Base-by-base conservation (phyloP, 306 rosid genomes). In the Ceratonia siliqua region DNA sequence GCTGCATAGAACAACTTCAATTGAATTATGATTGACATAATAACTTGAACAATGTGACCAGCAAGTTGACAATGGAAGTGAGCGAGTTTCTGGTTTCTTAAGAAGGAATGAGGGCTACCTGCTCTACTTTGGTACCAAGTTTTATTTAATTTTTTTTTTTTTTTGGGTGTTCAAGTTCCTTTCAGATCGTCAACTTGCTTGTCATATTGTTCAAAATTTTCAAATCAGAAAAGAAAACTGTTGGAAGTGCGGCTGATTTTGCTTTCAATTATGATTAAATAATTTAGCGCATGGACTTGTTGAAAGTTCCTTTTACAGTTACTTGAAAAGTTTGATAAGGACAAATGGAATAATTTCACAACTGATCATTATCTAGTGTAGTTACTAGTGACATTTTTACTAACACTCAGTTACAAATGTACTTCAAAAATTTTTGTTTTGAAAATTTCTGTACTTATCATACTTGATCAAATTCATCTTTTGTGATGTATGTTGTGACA, bases 401-500 rank as follows among this genome's bases (percentile, higher is more conserved):
- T 39, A 45, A 21, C 52, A 13, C 20, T 63, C 22, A 5, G 33
- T 53, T 53, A 2, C 17, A n/a, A n/a, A n/a, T n/a, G n/a, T n/a
- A n/a, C n/a, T n/a, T n/a, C n/a, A n/a, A n/a, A n/a, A n/a, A n/a
- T n/a, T n/a, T n/a, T n/a, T n/a, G n/a, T n/a, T 62, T 36, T 36
- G 35, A 20, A 62, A 20, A 36, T 8, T 9, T 33, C 21, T 35
- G 48, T 56, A n/a, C 49, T 65, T 38, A n/a, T n/a, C n/a, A 27
- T 46, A 14, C 58, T n/a, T 76, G 66, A 28, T 75, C 49, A 68
- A 65, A 22, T 62, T 27, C 39, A 13, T 84, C 45, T 56, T 20
- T 62, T 73, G 71, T 48, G 49, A 11, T 76, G 11, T 62, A 30
- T 78, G 68, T 73, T 80, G 89, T n/a, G n/a, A n/a, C n/a, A n/a